A percentile compares a stretch with the other conserved stretches of the same genome.
Conservation (phyloP, 768 basidiomycete genomes). For the Macrolepiota fuliginosa region DNA sequence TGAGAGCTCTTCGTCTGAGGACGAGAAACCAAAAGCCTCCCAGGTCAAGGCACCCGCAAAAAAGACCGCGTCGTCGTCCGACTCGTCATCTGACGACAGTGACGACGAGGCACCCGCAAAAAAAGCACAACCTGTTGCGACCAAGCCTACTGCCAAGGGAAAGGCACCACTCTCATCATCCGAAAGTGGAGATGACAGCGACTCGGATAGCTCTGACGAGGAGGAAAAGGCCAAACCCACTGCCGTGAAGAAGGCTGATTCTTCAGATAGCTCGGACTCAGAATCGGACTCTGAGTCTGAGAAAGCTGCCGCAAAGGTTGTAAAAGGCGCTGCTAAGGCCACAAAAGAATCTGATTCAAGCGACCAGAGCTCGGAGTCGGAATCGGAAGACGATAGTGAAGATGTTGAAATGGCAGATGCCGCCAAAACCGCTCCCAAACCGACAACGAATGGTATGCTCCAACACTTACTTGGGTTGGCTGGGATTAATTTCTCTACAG, state of each 20-base stretch:
- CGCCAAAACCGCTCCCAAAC: constrained; percentile 26
- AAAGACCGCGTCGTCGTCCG: constrained; percentile 32
- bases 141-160: constrained; percentile 14
- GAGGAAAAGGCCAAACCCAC: constrained; percentile 18
- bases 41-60: constrained; percentile 43
- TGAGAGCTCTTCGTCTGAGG: constrained; percentile 43
- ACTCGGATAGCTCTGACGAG: constrained; percentile 21
- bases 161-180: constrained; percentile 18
- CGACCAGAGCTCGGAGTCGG: constrained; percentile 19
- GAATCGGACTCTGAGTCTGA: constrained; percentile 22
- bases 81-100: constrained; percentile 25
- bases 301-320: no score
- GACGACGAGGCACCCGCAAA: constrained; percentile 8
- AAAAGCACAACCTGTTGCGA: not conserved
- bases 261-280: constrained; percentile 26
- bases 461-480: not conserved
- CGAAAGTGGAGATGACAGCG: constrained; percentile 21
- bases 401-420: constrained; percentile 63
- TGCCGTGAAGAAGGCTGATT: constrained; percentile 22
- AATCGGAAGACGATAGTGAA: constrained; percentile 39
- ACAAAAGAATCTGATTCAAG: constrained; percentile 18
- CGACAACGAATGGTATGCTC: constrained; percentile 31
- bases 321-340: constrained; percentile 4
- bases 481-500: constrained; percentile 23
- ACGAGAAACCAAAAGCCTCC: constrained; percentile 56